Evolutionary conservation across 208 protist species (phyloP).

Genomic region (Acanthamoeba castellanii): DNA sequence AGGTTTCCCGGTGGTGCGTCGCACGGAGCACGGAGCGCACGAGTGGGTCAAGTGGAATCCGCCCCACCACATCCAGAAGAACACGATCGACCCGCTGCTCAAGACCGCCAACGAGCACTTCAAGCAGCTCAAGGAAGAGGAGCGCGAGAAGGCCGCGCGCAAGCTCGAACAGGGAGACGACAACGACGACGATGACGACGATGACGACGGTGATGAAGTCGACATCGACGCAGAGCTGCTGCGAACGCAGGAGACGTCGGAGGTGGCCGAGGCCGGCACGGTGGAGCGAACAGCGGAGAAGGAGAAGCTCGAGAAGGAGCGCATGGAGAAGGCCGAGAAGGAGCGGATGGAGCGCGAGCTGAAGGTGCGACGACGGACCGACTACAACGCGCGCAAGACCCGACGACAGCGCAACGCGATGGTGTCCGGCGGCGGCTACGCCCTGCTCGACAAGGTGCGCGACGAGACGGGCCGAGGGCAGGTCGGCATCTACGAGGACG

Average conservation of each 20-base stretch:
- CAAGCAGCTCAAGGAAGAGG: not conserved
- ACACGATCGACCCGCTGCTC: conserved; percentile 60
- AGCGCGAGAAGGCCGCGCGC: conserved; percentile 3
- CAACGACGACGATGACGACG: not conserved
- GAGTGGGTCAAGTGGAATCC: conserved; percentile 59
- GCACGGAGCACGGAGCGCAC: conserved; percentile 32
- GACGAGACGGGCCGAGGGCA: conserved; percentile 27
- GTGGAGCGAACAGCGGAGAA: conserved; percentile 28
- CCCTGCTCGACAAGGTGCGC: conserved; percentile 53
- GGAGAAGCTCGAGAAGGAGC: conserved; percentile 17
- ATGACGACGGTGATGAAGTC: not conserved
- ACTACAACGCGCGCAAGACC: conserved; percentile 59
- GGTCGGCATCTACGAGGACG: conserved; percentile 52
- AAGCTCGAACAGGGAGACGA: not conserved
- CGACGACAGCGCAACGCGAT: conserved; percentile 49
- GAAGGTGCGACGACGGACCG: not conserved
- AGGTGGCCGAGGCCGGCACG: not conserved
- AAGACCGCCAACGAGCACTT: conserved; percentile 56
- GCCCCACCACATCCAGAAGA: conserved; percentile 53
- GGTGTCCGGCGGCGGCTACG: conserved; percentile 42
- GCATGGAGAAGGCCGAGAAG: not conserved
- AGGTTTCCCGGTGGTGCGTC: conserved; percentile 13
- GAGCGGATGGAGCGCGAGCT: conserved; percentile 18
- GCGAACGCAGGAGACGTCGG: not conserved
- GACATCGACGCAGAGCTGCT: not conserved